Evolutionary conservation across 371 early-diverging fungal genomes (phyloP).

Genomic region (Umbelopsis sp.): DNA sequence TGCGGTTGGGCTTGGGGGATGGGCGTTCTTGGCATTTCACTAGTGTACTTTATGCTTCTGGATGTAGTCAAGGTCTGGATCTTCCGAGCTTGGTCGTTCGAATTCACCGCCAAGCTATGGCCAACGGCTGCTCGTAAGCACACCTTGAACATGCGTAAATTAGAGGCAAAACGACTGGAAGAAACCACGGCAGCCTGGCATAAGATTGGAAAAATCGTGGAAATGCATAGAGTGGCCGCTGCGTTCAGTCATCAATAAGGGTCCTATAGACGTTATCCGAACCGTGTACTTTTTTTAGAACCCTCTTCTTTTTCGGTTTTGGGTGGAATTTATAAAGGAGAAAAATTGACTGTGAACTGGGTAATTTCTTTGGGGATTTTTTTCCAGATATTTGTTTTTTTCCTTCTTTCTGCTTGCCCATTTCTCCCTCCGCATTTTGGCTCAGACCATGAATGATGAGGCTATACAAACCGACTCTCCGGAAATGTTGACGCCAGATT

Average conservation of each 20-base stretch:
- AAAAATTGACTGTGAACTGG: too few species aligned
- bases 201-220: neutral
- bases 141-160: conserved; percentile 56
- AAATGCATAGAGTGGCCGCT: neutral
- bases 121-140: conserved; percentile 64
- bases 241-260: conserved; percentile 2
- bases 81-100: conserved; percentile 73
- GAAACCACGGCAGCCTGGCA: conserved; percentile 27
- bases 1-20: conserved; percentile 60
- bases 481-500: neutral
- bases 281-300: too few species aligned
- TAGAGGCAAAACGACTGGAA: conserved; percentile 36
- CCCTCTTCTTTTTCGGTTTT: too few species aligned
- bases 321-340: too few species aligned
- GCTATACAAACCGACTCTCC: neutral
- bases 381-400: neutral
- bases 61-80: conserved; percentile 85
- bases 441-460: conserved; percentile 13
- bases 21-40: conserved; percentile 56
- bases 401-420: neutral
- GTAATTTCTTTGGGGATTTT: neutral
- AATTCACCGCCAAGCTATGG: conserved; percentile 67
- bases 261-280: neutral
- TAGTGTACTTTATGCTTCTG: conserved; percentile 68
- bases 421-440: neutral